Conservation (phyloP, 2,329 filamentous ascomycete genomes). For the Curvularia hawaiiensis region DNA sequence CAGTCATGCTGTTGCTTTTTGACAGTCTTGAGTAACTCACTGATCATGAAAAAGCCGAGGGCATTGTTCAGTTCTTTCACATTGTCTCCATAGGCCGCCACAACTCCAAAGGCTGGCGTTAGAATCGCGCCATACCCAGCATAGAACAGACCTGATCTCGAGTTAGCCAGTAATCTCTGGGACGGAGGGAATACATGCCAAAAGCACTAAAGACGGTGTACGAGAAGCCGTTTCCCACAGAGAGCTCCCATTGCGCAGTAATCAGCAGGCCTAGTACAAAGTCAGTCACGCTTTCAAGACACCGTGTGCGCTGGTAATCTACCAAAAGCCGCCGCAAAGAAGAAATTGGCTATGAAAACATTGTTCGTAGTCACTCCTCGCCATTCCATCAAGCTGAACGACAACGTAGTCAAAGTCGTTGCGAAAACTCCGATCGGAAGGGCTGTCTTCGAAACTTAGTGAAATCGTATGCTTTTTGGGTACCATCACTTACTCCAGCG, state of each 20-base stretch:
- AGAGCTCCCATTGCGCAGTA: constrained; percentile 62
- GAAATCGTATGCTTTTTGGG: background rate
- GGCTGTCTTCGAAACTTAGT: constrained; percentile 48
- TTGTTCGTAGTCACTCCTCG: constrained; percentile 58
- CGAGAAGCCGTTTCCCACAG: constrained; percentile 58
- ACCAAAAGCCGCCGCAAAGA: constrained; percentile 58
- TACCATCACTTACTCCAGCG: constrained; percentile 15
- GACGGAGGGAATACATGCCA: constrained; percentile 41
- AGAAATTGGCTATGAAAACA: constrained; percentile 61
- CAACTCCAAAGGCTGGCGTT: constrained; percentile 55
- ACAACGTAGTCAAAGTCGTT: constrained; percentile 60
- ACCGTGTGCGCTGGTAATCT: constrained; percentile 5
- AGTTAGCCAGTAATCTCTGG: constrained; percentile 1
- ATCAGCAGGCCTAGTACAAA: constrained; percentile 49
- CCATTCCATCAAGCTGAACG: constrained; percentile 61
- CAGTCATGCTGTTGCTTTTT: background rate
- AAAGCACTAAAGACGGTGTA: constrained; percentile 63
- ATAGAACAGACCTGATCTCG: constrained; percentile 54
- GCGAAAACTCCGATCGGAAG: constrained; percentile 60
- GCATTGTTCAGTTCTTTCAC: constrained; percentile 55
- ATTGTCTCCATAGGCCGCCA: constrained; percentile 52
- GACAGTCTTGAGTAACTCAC: constrained; percentile 36
- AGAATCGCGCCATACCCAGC: constrained; percentile 56
- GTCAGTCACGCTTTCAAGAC: background rate
- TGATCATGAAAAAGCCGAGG: constrained; percentile 56